A percentile compares a stretch with the other conserved stretches of the same genome.
phyloP scores from a whole-genome alignment of 2,329 filamentous ascomycete species.

The Ophiostoma novo-ulmi region DNA sequence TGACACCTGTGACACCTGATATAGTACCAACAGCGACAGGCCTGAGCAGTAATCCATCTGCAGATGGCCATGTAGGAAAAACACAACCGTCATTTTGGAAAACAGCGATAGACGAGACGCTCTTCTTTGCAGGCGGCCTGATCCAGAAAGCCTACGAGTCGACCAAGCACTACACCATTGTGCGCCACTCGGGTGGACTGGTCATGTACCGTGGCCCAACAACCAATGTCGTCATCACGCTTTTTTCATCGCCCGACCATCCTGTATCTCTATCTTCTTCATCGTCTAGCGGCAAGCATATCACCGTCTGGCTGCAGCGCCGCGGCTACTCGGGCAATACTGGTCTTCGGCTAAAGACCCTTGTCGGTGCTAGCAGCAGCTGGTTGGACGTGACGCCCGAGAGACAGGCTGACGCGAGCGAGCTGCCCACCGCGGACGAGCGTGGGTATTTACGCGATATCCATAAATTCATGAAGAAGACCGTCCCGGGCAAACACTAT shows the following conservation, averaged over 20 bases:
- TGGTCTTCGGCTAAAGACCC: conserved; percentile 61
- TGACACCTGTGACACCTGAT: background rate
- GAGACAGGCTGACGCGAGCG: conserved; percentile 43
- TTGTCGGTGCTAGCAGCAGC: conserved; percentile 52
- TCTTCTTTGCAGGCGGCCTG: conserved; percentile 61
- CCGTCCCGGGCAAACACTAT: conserved; percentile 35
- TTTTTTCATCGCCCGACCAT: conserved; percentile 52
- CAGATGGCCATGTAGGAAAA: background rate
- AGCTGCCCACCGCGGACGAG: conserved; percentile 54
- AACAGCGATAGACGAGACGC: conserved; percentile 51
- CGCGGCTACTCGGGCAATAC: conserved; percentile 64
- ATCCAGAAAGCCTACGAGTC: conserved; percentile 59
- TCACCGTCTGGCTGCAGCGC: conserved; percentile 60
- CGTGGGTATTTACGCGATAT: conserved; percentile 65
- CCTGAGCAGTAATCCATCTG: too few relatives aligned
- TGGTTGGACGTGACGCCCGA: conserved; percentile 67
- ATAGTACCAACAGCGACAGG: background rate
- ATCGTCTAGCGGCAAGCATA: conserved; percentile 44
- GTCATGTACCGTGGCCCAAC: conserved; percentile 62
- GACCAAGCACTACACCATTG: conserved; percentile 60
- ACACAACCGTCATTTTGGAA: conserved; percentile 40
- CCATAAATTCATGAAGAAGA: conserved; percentile 55
- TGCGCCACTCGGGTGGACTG: conserved; percentile 60
- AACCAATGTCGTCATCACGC: conserved; percentile 59
- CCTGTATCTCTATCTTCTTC: conserved; percentile 30